These are phyloP conservation scores for Onygena corvina DNA, from an alignment of 2,329 filamentous ascomycete genomes.

Conservation along the genomic window DNA sequence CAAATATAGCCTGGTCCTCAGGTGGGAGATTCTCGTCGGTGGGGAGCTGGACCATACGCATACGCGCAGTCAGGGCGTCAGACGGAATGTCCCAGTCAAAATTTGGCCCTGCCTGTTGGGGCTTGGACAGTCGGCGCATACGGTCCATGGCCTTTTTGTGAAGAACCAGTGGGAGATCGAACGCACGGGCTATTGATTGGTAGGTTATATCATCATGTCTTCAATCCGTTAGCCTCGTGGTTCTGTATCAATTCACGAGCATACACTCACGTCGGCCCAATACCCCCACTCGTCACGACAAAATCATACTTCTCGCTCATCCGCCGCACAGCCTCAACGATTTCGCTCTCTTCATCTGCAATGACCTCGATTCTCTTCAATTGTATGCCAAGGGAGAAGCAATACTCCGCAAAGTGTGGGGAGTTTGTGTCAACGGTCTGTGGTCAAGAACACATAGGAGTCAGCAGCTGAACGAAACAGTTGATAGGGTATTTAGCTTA, in stretches of 20 bases:
- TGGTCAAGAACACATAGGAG: neutral
- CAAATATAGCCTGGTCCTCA: constrained; percentile 65
- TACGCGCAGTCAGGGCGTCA: constrained; percentile 63
- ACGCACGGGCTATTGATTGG: constrained; percentile 82
- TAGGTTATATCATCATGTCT: constrained; percentile 98
- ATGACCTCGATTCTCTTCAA: constrained; percentile 85
- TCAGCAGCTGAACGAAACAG: neutral
- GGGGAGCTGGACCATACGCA: constrained; percentile 83
- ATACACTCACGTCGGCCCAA: constrained; percentile 70
- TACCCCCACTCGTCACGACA: constrained; percentile 88
- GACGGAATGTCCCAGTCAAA: constrained; percentile 81
- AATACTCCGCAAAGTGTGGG: constrained; percentile 53
- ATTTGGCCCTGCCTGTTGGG: constrained; percentile 56
- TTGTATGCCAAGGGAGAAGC: constrained; percentile 52
- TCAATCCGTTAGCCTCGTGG: neutral
- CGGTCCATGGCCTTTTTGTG: constrained; percentile 64
- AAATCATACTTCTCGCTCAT: constrained; percentile 90
- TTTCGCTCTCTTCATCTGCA: constrained; percentile 80
- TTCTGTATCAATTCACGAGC: neutral
- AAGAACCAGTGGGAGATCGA: constrained; percentile 60
- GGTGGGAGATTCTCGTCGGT: constrained; percentile 54
- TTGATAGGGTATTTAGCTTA: neutral
- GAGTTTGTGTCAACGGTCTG: constrained; percentile 57
- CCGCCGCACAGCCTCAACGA: constrained; percentile 70
- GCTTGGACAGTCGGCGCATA: constrained; percentile 72